Conservation (phyloP, 345 rosid genomes). For the Sisymbrium irio region DNA sequence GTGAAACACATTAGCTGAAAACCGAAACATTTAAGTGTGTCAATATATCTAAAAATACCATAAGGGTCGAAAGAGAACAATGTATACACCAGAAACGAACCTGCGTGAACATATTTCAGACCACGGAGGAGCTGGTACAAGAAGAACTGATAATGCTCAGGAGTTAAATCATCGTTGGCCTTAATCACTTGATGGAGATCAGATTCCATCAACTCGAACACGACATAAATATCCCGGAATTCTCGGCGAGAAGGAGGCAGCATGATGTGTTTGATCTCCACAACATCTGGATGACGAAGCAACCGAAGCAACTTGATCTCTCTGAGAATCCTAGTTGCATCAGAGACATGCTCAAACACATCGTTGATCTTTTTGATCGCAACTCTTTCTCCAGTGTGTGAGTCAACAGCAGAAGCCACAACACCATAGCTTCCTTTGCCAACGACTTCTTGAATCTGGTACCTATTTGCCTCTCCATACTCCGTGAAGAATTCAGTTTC, state of each 20-base stretch:
- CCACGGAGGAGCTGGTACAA: slow-evolving; percentile 98
- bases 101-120: slow-evolving; percentile 86
- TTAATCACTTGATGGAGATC: slow-evolving; percentile 97
- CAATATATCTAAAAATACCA: background rate
- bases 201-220: slow-evolving; percentile 97
- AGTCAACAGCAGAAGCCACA: slow-evolving; percentile 87
- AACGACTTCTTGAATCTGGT: slow-evolving; percentile 85
- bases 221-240: slow-evolving; percentile 89
- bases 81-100: slow-evolving; percentile 34
- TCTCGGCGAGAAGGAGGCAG: slow-evolving; percentile 97
- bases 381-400: slow-evolving; percentile 79
- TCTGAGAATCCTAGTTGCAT: slow-evolving; percentile 91
- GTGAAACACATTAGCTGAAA: slow-evolving; percentile 92
- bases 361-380: slow-evolving; percentile 97
- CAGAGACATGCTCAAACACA: slow-evolving; percentile 97
- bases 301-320: slow-evolving; percentile 91
- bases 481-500: slow-evolving; percentile 91
- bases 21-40: slow-evolving; percentile 8
- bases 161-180: slow-evolving; percentile 94
- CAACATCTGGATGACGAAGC: slow-evolving; percentile 95
- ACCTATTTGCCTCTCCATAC: slow-evolving; percentile 93
- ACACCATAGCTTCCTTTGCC: slow-evolving; percentile 99
- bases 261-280: slow-evolving; percentile 94
- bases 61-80: slow-evolving; percentile 4
- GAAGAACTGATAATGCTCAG: slow-evolving; percentile 96